phyloP scores from a whole-genome alignment of 257 asterid species.

The Oldenlandia corymbosa region DNA sequence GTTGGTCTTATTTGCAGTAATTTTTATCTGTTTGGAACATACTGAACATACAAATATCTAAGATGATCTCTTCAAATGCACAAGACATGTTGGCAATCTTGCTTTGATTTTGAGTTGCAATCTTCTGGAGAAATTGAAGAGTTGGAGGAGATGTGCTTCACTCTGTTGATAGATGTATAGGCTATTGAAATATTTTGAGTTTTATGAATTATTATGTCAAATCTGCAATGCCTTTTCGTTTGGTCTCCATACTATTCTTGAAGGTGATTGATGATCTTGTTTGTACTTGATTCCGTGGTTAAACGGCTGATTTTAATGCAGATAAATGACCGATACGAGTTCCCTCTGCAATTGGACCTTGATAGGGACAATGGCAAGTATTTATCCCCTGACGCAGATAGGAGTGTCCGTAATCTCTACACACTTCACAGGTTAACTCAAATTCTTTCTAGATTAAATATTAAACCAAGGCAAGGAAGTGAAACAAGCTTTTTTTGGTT shows the following conservation, averaged over 20 bases:
- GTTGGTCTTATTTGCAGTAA: background rate
- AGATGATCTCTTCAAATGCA: background rate
- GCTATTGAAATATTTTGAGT: background rate
- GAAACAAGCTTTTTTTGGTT: background rate
- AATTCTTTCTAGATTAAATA: constrained; percentile 8
- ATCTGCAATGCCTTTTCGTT: background rate
- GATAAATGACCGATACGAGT: constrained; percentile 97
- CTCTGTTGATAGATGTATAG: background rate
- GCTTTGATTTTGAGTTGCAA: background rate
- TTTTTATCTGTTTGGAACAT: background rate
- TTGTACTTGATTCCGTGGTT: background rate
- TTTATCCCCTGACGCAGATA: constrained; percentile 91
- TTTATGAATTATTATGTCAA: background rate
- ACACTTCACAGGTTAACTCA: constrained; percentile 75
- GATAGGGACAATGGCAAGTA: constrained; percentile 90
- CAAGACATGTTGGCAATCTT: background rate
- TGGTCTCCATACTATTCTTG: background rate
- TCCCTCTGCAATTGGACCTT: constrained; percentile 92
- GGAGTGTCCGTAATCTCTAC: constrained; percentile 85
- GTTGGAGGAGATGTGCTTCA: background rate
- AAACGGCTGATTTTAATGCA: constrained; percentile 27
- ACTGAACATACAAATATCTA: background rate
- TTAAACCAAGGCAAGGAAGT: background rate
- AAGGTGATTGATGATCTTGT: background rate
- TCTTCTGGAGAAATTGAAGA: background rate